Evolutionary conservation across 2,329 filamentous ascomycete genomes (phyloP).

Genomic region (Trichophyton simii): DNA sequence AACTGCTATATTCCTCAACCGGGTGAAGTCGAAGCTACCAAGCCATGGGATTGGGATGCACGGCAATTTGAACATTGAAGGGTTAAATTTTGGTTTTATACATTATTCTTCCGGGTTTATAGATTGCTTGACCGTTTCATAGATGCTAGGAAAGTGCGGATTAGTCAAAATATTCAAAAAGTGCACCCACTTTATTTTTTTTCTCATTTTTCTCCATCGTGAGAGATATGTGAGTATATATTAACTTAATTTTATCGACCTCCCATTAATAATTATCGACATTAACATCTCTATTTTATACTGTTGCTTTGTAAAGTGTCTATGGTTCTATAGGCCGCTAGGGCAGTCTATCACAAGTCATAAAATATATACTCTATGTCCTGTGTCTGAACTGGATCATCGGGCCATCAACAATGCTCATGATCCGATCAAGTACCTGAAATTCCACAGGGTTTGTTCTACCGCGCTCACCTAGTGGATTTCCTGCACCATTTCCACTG

Average conservation of each 20-base stretch:
- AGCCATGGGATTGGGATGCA: neutral
- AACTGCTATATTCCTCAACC: neutral
- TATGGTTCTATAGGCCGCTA: no score
- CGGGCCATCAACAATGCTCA: neutral
- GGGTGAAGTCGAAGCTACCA: neutral
- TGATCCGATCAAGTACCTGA: neutral
- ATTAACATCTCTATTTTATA: no score
- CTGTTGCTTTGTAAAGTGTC: no score
- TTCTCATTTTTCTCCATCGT: no score
- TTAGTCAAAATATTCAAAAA: no score
- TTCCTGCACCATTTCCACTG: neutral
- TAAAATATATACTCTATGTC: neutral
- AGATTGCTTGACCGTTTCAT: no score
- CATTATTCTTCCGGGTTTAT: no score
- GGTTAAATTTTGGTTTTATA: neutral
- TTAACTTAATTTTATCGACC: no score
- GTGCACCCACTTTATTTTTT: no score
- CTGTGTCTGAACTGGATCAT: neutral
- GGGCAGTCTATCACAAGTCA: neutral
- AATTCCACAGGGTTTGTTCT: neutral
- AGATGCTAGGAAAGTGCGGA: no score
- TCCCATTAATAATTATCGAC: no score
- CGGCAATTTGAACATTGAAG: neutral
- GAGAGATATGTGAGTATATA: no score
- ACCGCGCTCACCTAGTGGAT: neutral